Evolutionary conservation across 2,329 filamentous ascomycete genomes (phyloP), one percentile per base, ranked within the genome.

Genomic region (Thielaviopsis ethacetica): DNA sequence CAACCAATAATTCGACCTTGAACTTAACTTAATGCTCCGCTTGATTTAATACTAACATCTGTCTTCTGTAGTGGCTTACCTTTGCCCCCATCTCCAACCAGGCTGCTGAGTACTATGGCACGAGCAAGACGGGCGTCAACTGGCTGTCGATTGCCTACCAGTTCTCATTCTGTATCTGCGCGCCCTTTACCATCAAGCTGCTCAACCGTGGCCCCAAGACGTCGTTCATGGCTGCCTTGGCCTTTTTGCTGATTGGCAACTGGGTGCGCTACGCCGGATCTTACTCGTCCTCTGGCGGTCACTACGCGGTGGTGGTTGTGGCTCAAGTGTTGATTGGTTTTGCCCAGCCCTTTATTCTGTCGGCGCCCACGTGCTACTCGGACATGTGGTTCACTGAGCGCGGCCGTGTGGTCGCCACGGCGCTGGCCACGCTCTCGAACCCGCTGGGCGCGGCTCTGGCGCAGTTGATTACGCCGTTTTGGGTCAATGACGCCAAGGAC

Each of bases 61-160:
- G 56, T 19, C 49, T 53, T 59, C 56, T 62, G 24, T 64, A 90
- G 88, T 97, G 91, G 91, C 80, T 97, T 65, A 93, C 90, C 6
- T 96, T 90, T 70, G 86, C 91, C 1, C 86, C 91, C 49, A 84
- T 95, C 34, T 88, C 88, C 1, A 80, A 80, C 38, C 81, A 84
- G 22, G 79, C 88, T 1, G 82, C 90, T 0, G 65, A 76, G 24
- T 95, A 90, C 73, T 97, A 94, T 68, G 65, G 73, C 56, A 87
- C 91, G 13, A 78, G 77, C 38, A 83, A 91, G 66, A 83, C 81
- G 17, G 80, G 81, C 34, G 85, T 97, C 72, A 97, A 97, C 72
- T 97, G 93, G 93, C 78, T 95, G 63, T 90, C 85, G 67, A 97
- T 86, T 0, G 84, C 78, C 47, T 95, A 94, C 68, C 76, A 95